Evolutionary conservation across 2,329 filamentous ascomycete species (phyloP).

Genomic region (Teratosphaeriaceae sp.): DNA sequence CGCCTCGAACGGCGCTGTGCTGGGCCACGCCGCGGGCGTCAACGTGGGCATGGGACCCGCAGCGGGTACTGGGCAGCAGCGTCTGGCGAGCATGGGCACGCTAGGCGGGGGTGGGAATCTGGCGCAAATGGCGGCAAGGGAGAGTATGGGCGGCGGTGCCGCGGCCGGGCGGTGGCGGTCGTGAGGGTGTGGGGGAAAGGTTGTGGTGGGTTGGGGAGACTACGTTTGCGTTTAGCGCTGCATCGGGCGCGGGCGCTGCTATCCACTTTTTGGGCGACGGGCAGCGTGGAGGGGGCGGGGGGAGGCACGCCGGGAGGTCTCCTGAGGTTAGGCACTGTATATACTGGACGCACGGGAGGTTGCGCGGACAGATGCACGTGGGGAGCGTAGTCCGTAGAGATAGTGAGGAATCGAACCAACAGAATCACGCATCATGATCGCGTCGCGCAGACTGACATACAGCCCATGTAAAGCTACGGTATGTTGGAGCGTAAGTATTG

Average conservation of each 20-base stretch:
- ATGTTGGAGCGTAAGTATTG: no score
- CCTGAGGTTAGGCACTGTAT: no score
- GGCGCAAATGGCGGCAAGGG: constrained; percentile 20
- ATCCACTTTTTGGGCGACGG: background rate
- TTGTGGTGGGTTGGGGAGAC: background rate
- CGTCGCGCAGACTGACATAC: no score
- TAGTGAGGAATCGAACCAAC: no score
- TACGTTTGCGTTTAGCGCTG: background rate
- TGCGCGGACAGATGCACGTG: no score
- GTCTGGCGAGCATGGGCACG: constrained; percentile 5
- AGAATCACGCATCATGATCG: no score
- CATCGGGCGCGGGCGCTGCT: background rate
- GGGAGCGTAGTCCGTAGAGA: no score
- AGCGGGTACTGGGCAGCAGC: constrained; percentile 3
- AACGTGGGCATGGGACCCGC: no score
- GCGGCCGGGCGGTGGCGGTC: background rate
- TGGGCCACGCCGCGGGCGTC: constrained; percentile 6
- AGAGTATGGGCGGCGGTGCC: constrained; percentile 16
- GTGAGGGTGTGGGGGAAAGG: background rate
- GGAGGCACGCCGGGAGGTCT: no score
- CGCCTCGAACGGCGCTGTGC: constrained; percentile 17
- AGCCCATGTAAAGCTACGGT: no score
- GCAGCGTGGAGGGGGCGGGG: no score
- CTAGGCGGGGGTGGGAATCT: constrained; percentile 6
- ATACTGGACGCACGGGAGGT: no score